Conservation (phyloP, 768 basidiomycete species). For the Tricholoma sp. region DNA sequence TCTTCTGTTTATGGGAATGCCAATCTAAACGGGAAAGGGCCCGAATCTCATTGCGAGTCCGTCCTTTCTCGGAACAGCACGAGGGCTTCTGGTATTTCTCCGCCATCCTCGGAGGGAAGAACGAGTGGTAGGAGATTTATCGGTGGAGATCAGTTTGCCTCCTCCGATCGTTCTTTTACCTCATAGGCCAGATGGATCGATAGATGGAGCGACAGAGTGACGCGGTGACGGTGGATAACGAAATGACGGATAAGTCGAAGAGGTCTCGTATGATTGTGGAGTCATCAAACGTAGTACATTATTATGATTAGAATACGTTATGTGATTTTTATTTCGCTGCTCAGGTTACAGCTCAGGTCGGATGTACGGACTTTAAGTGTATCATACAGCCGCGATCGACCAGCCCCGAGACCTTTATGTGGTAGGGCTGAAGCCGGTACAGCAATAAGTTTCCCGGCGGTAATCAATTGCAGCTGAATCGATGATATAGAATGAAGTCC, state of each 20-base stretch:
- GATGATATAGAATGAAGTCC: no score
- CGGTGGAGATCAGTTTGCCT: conserved; percentile 7
- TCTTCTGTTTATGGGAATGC: conserved; percentile 1
- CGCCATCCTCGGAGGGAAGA: conserved; percentile 3
- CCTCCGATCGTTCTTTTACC: conserved; percentile 12
- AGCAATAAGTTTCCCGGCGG: no score
- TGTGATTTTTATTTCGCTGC: no score
- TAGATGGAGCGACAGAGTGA: neutral
- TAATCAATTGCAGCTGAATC: no score
- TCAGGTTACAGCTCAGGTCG: no score
- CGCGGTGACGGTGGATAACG: neutral
- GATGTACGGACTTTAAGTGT: no score
- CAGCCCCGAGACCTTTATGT: no score
- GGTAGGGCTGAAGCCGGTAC: no score
- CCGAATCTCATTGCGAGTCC: conserved; percentile 4
- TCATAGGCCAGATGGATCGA: conserved; percentile 4
- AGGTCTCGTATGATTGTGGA: neutral
- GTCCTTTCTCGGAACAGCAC: conserved; percentile 14
- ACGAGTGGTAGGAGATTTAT: conserved; percentile 1
- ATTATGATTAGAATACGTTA: no score
- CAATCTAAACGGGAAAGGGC: neutral
- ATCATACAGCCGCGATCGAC: no score
- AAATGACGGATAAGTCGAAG: neutral
- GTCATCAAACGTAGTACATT: neutral
- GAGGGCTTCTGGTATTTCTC: conserved; percentile 7